These are phyloP conservation scores for Glycine soja DNA, from an alignment of 306 rosid species.

Conservation along the genomic window DNA sequence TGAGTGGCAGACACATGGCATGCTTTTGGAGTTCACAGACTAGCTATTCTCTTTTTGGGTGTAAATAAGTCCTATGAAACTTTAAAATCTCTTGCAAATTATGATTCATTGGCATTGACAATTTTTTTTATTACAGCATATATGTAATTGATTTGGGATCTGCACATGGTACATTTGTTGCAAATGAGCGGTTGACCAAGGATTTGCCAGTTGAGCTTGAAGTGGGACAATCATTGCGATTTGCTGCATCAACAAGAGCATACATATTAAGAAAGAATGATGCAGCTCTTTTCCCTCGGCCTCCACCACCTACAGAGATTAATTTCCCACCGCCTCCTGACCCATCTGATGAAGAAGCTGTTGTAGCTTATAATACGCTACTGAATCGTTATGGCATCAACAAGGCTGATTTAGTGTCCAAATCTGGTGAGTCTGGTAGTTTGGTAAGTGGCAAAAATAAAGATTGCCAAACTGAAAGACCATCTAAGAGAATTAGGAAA, in stretches of 20 bases:
- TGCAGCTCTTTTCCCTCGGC: slow-evolving; percentile 88
- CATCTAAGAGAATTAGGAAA: slow-evolving; percentile 78
- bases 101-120: slow-evolving; percentile 35
- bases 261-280: slow-evolving; percentile 83
- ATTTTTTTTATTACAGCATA: slow-evolving; percentile 51
- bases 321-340: slow-evolving; percentile 91
- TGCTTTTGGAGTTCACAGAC: not conserved
- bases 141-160: slow-evolving; percentile 98
- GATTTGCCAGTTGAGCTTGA: slow-evolving; percentile 94
- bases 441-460: slow-evolving; percentile 50
- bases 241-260: slow-evolving; percentile 93
- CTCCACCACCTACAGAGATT: slow-evolving; percentile 64
- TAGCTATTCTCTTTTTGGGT: not conserved
- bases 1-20: slow-evolving; percentile 12
- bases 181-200: slow-evolving; percentile 93
- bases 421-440: slow-evolving; percentile 54
- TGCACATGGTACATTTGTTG: slow-evolving; percentile 98
- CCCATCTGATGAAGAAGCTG: slow-evolving; percentile 89
- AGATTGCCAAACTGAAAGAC: slow-evolving; percentile 59
- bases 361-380: slow-evolving; percentile 84
- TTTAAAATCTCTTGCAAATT: slow-evolving; percentile 22
- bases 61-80: not conserved
- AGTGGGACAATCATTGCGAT: slow-evolving; percentile 92
- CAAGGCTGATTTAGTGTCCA: slow-evolving; percentile 59
- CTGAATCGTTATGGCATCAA: slow-evolving; percentile 83